These are phyloP conservation scores for Microcos paniculata DNA, from an alignment of 345 rosid species.

Conservation along the genomic window DNA sequence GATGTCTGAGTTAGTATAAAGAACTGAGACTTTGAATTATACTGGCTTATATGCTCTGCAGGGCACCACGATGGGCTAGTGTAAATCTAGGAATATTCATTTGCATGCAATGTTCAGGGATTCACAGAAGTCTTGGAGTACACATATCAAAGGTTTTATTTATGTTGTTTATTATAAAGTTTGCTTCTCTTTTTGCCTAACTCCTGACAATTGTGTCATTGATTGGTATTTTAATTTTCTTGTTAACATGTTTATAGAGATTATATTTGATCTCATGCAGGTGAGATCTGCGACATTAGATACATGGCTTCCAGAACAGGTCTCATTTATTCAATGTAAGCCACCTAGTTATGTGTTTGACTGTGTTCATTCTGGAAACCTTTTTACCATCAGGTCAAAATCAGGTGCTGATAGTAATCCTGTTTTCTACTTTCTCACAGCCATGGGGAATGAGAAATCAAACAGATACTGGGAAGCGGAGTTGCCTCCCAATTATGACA, in stretches of 20 bases:
- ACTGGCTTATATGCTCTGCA: slow-evolving; percentile 33
- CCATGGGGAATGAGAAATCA: slow-evolving; percentile 78
- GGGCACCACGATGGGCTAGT: slow-evolving; percentile 97
- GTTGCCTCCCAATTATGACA: slow-evolving; percentile 66
- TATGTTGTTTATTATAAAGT: not conserved
- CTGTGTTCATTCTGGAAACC: not conserved
- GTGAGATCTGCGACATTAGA: slow-evolving; percentile 92
- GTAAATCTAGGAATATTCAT: slow-evolving; percentile 96
- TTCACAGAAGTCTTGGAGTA: slow-evolving; percentile 92
- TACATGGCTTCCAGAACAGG: slow-evolving; percentile 99
- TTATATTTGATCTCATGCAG: slow-evolving; percentile 32
- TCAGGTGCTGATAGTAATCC: slow-evolving; percentile 6
- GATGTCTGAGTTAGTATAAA: not conserved
- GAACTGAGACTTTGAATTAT: slow-evolving; percentile 8
- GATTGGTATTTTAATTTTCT: not conserved
- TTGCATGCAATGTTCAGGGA: slow-evolving; percentile 95
- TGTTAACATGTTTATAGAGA: not conserved
- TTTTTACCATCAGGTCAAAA: not conserved
- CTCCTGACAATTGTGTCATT: not conserved
- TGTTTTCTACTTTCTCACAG: slow-evolving; percentile 36
- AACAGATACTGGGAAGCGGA: slow-evolving; percentile 96
- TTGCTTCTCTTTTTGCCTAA: not conserved
- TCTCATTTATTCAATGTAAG: slow-evolving; percentile 80
- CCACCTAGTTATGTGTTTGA: slow-evolving; percentile 7
- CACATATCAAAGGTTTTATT: slow-evolving; percentile 83